phyloP scores from a whole-genome alignment of 2,329 filamentous ascomycete genomes.

The Aspergillus luchuensis region DNA sequence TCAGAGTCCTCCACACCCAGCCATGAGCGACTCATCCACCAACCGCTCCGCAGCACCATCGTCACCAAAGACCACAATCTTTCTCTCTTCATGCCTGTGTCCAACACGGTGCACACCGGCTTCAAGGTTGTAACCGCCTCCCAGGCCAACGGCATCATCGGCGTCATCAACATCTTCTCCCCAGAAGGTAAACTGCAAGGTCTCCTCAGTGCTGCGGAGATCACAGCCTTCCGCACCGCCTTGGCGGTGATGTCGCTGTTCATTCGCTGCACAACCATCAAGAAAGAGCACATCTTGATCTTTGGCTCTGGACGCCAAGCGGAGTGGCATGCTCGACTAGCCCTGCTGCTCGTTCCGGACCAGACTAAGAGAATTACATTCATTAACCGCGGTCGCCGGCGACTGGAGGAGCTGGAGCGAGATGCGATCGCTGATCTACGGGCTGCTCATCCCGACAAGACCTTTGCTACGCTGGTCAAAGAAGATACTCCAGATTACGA shows the following conservation, averaged over 20 bases:
- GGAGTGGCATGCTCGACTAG: slow-evolving; percentile 53
- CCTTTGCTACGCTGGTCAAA: slow-evolving; percentile 49
- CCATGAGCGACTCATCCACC: slow-evolving; percentile 40
- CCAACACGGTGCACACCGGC: slow-evolving; percentile 63
- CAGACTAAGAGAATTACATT: slow-evolving; percentile 68
- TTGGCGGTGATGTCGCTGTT: slow-evolving; percentile 70
- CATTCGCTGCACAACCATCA: slow-evolving; percentile 41
- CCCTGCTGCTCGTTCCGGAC: slow-evolving; percentile 49
- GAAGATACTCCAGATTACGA: slow-evolving; percentile 62
- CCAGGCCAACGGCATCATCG: slow-evolving; percentile 52
- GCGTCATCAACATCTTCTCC: slow-evolving; percentile 69
- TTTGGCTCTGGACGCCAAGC: slow-evolving; percentile 55
- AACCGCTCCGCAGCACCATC: slow-evolving; percentile 47
- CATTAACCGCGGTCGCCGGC: slow-evolving; percentile 68
- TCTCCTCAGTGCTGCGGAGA: slow-evolving; percentile 70
- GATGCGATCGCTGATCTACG: slow-evolving; percentile 37
- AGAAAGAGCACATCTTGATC: slow-evolving; percentile 44
- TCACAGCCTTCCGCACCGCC: slow-evolving; percentile 81
- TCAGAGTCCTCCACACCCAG: slow-evolving; percentile 28
- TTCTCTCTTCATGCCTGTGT: slow-evolving; percentile 75
- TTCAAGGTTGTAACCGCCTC: slow-evolving; percentile 70
- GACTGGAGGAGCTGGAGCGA: slow-evolving; percentile 53
- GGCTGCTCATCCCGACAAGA: slow-evolving; percentile 39
- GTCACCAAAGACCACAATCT: slow-evolving; percentile 49
- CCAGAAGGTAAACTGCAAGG: slow-evolving; percentile 64